A percentile compares a stretch with the other conserved stretches of the same genome.
Conservation (phyloP, 169 alveolate species). For the Eimeria zaria region DNA sequence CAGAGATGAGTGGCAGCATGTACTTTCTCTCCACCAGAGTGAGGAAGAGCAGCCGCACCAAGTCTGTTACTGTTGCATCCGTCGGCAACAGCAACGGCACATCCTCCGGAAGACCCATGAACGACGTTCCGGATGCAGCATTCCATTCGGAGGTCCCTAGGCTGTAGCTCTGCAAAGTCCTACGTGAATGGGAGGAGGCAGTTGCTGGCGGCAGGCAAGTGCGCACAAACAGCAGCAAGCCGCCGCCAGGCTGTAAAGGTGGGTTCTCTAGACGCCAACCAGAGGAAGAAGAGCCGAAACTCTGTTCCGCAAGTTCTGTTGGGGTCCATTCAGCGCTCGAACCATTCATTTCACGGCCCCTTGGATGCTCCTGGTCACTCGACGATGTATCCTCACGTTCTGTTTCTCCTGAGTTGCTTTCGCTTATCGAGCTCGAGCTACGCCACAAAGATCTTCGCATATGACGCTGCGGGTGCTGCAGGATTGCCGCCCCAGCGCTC, state of each 20-base stretch:
- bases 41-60: slow-evolving; percentile 46
- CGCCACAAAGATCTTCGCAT: neutral
- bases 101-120: slow-evolving; percentile 54
- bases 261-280: slow-evolving; percentile 39
- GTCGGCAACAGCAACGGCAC: slow-evolving; percentile 68
- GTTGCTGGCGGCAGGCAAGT: slow-evolving; percentile 36
- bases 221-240: slow-evolving; percentile 70
- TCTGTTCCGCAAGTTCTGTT: slow-evolving; percentile 14
- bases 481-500: slow-evolving; percentile 36
- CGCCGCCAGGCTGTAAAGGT: slow-evolving; percentile 38
- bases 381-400: slow-evolving; percentile 33
- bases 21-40: slow-evolving; percentile 61
- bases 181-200: neutral
- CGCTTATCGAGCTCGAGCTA: neutral
- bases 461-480: slow-evolving; percentile 7
- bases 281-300: neutral
- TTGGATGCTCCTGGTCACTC: slow-evolving; percentile 40
- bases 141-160: slow-evolving; percentile 37
- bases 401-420: neutral
- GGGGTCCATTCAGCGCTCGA: slow-evolving; percentile 3
- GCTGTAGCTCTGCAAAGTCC: slow-evolving; percentile 1
- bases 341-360: neutral
- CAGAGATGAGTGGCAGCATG: slow-evolving; percentile 57
- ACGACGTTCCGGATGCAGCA: slow-evolving; percentile 23
- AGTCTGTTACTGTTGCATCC: slow-evolving; percentile 71